Evolutionary conservation across 768 basidiomycete species (phyloP), one percentile per base, ranked within the genome.

Genomic region (Trametes coccinea): DNA sequence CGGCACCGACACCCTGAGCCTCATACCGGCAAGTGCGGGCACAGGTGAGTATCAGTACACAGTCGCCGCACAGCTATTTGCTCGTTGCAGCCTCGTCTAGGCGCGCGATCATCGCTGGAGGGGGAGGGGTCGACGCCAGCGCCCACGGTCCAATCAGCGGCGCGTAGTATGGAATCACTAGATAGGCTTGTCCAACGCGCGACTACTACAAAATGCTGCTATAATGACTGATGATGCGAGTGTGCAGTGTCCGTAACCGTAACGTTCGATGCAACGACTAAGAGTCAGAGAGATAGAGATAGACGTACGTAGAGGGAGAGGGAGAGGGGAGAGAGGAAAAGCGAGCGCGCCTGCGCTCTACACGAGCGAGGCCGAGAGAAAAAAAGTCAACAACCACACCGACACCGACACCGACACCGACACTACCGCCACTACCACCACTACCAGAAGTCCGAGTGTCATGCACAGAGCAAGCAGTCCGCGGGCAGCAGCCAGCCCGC

Each of bases 181-280:
- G 62, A 63, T 63, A 63, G 62, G 58, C 30, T 29, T 49, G 48
- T 60, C 62, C 58, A 53, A 60, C 49, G 39, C 13, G 22, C 39
- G 58, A 64, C 62, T 64, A 64, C 58, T 64, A 64, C 62, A 64
- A 37, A 11, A 56, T 64, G 62, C 62, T 64, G 55, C 58, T 56
- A 64, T 59, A 59, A 56, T 56, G 62, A 54, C 53, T 55, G 57
- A 63, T 64, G 62, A 56, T 59, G 62, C 48, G 59, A 59, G 62
- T 60, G 53, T 43, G 57, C 17, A 17, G 17, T 43, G 57, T 59
- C 57, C 57, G 41, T 51, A 51, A n/a, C 57, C 49, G 49, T 51
- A 59, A 51, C 57, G 58, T 64, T 60, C 59, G 62, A 64, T 64
- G 62, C 62, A 53, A 64, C 58, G 62, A 37, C 34, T 37, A 37